Conservation (phyloP, 169 alveolate genomes). For the Perkinsus chesapeaki region DNA sequence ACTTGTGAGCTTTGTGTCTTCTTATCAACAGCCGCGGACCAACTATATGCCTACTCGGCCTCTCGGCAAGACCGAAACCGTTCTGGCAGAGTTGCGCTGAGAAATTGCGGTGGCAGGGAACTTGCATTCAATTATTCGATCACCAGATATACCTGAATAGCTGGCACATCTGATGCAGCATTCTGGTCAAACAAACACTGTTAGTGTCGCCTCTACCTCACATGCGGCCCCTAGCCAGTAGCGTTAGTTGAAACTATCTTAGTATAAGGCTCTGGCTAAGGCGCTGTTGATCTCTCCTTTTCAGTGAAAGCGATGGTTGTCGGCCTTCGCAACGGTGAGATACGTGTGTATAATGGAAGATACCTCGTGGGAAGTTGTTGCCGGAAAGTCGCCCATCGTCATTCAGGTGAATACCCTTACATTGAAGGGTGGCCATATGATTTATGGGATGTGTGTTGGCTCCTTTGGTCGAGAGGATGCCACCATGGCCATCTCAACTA, state of each 20-base stretch:
- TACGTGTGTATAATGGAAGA: constrained; percentile 58
- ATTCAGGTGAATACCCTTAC: constrained; percentile 16
- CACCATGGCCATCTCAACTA: constrained; percentile 15
- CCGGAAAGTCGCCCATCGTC: constrained; percentile 42
- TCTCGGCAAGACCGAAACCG: too few relatives aligned
- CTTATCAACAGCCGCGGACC: background rate
- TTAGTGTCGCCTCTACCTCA: too few relatives aligned
- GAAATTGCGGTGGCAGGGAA: too few relatives aligned
- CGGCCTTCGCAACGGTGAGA: constrained; percentile 53
- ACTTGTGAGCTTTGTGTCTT: too few relatives aligned
- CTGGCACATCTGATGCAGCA: too few relatives aligned
- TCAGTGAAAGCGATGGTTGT: constrained; percentile 40
- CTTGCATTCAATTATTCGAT: too few relatives aligned
- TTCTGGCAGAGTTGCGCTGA: too few relatives aligned
- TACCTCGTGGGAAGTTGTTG: constrained; percentile 28
- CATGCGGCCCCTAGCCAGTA: background rate
- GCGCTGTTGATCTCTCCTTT: constrained; percentile 23
- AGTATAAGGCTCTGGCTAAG: too few relatives aligned
- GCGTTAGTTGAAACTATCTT: constrained; percentile 15
- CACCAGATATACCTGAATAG: too few relatives aligned
- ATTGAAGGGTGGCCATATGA: background rate
- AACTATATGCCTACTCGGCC: background rate
- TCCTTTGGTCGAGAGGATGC: constrained; percentile 62
- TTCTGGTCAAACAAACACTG: too few relatives aligned
- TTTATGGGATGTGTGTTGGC: constrained; percentile 41